Percentiles rank a stretch among this genome's conserved stretches.
Evolutionary conservation across 1,284 basidiomycete genomes (phyloP).

Genomic region (Tilletiopsis washingtonensis): DNA sequence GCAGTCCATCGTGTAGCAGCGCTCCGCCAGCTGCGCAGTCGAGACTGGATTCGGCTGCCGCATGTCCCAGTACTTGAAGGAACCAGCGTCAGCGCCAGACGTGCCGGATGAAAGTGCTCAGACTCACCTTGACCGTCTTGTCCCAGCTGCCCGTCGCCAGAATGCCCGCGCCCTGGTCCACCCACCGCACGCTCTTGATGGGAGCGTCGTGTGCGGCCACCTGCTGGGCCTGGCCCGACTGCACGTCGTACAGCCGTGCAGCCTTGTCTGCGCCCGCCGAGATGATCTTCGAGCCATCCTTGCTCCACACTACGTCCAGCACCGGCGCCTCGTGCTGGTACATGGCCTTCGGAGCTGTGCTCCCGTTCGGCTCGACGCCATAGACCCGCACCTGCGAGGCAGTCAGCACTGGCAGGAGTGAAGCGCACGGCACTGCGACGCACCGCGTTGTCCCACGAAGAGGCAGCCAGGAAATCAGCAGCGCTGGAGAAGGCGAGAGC

Average conservation of each 20-base stretch:
- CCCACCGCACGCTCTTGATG: conserved; percentile 67
- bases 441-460: conserved; percentile 49
- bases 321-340: conserved; percentile 76
- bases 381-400: conserved; percentile 54
- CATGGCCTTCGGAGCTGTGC: conserved; percentile 67
- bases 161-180: conserved; percentile 63
- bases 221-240: conserved; percentile 57
- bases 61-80: conserved; percentile 77
- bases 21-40: conserved; percentile 71
- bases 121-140: conserved; percentile 69
- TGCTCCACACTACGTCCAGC: conserved; percentile 73
- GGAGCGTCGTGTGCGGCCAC: conserved; percentile 78
- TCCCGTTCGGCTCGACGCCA: conserved; percentile 53
- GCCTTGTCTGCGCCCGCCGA: conserved; percentile 82
- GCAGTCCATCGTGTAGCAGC: conserved; percentile 76
- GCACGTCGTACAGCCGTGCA: conserved; percentile 70
- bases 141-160: conserved; percentile 86
- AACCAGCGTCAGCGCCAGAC: conserved; percentile 1
- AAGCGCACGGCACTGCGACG: conserved; percentile 52
- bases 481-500: conserved; percentile 46
- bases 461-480: conserved; percentile 49
- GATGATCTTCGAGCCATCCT: conserved; percentile 71
- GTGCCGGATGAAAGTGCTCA: not conserved
- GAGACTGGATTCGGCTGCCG: conserved; percentile 65
- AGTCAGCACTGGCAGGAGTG: conserved; percentile 59